Base-by-base conservation (phyloP, 768 basidiomycete species). In the Pulveroboletus sp. region DNA sequence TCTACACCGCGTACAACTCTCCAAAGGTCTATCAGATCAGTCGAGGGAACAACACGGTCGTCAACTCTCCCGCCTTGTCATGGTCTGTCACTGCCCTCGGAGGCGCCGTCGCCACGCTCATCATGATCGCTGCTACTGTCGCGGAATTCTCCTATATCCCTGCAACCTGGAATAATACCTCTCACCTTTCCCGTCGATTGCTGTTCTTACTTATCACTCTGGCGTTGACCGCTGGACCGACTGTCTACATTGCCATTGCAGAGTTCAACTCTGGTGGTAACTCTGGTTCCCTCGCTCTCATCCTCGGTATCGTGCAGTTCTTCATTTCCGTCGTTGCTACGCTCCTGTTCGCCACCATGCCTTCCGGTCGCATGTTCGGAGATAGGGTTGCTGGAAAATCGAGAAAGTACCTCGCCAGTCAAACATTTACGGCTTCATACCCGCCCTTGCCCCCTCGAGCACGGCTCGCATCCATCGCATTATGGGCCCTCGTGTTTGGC, bases 81-180 rank as follows among this genome's bases (percentile, higher is more conserved):
- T 98, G 92, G 93, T 94, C 91, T 32, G 91, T 90, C 23, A 87
- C 87, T 12, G 97, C 93, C 8, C 81, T 99, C 9, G 97, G 97
- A 35, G 97, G 97, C 24, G 91, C 91, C 1, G 90, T 97, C 39
- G 89, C 97, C n/a, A 92, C 94, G 0, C 58, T 89, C 51, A 98
- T 99, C 75, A 97, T 95, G 93, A 91, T 97, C 46, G 74, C 79
- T 54, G 97, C 95, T 44, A 98, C 97, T 9, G 75, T 97, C 41
- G 84, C 86, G 49, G 97, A 98, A 72, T 98, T 97, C 69, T 88
- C 89, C 25, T 98, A 97, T 72, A 95, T 99, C 69, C 97, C 97
- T 1, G 90, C 92, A 1, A 98, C 93, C 17, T 98, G 95, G 97
- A 95, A 94, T 69, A 98, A 97, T 71, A 91, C 94, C 24, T 94